Evolutionary conservation across 2,329 filamentous ascomycete species (phyloP), one percentile per base, ranked within the genome.

Genomic region (Xylaria sp.): DNA sequence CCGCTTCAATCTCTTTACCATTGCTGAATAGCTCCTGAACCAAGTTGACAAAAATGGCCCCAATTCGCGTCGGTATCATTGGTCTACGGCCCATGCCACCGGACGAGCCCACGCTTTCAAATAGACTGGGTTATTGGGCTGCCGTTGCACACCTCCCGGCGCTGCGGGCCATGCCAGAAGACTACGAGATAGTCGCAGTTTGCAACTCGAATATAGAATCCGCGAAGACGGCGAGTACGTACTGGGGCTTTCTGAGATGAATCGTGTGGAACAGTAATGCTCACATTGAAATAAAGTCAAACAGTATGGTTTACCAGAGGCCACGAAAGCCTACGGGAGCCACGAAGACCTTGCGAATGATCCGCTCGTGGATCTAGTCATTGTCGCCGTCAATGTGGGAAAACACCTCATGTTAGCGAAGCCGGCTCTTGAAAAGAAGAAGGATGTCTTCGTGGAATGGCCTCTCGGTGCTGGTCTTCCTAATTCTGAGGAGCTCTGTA

Each of bases 371-470:
- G 84, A 87, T 65, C 78, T 87, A 3, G 79, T 86, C 9, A 82
- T 85, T 58, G 79, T 83, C 65, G 79, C 78, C 62, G 82, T 84
- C 18, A 78, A 80, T 4, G 82, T 86, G 2, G 80, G 79, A 12
- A 76, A 78, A 23, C 84, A 86, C 66, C 83, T 82, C 66, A 68
- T 74, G 9, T 73, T 84, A 15, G 78, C 82, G 12, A 80, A 79
- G 51, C 82, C 84, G 1, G 80, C 80, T 10, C 72, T 87, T 2
- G 75, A 80, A 57, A 81, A 82, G 3, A 81, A 82, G 23, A 87
- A 87, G 73, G 78, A 83, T 52, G 80, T 84, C 13, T 87, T 83
- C 65, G 80, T 82, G n/a, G 85, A 87, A 72, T 85, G 84, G 84
- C 85, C 84, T 3, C 77, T 86, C 0, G 84, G 78, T 0, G 76